Evolutionary conservation across 345 rosid species (phyloP), one percentile per base, ranked within the genome.

Genomic region (Aurinia saxatilis): DNA sequence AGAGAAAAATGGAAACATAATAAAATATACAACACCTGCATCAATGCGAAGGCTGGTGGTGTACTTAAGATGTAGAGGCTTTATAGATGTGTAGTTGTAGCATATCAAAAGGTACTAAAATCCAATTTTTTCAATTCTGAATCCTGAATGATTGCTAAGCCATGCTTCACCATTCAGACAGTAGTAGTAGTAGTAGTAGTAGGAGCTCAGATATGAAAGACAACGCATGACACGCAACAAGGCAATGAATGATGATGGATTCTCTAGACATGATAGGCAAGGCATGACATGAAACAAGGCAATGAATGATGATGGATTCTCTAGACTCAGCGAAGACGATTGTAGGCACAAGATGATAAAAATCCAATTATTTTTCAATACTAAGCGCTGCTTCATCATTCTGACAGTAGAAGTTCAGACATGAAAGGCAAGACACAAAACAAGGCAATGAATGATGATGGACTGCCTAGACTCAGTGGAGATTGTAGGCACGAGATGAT

Each of bases 21-120:
- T 68, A 65, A 80, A 49, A 70, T 66, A 71, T 83, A 82, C 83
- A 71, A 79, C 77, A 85, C 97, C 93, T 90, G 97, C 83, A 81
- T 51, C 75, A 58, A 67, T 62, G 79, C 67, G 85, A 83, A 78
- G 75, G 82, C 97, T 78, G 92, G 76, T 78, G 92, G 76, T 79
- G 88, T 68, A 80, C 87, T 76, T 13, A 75, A 73, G 88, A 82
- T 81, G 88, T 57, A 76, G 91, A 78, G 65, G 81, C 83, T 80
- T 82, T 75, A 77, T 82, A 78, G 84, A 77, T 62, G 50, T 53
- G 46, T 53, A 65, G 88, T 62, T 80, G 75, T 80, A 75, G 75
- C 73, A 70, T 73, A 64, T 66, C 66, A 19, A 85, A 78, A 68
- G 75, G 62, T 68, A 58, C 11, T 63, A 73, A 72, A 77, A 77